Evolutionary conservation across 23 red algal species (phyloP).

Genomic region (Agarophyton chilense): DNA sequence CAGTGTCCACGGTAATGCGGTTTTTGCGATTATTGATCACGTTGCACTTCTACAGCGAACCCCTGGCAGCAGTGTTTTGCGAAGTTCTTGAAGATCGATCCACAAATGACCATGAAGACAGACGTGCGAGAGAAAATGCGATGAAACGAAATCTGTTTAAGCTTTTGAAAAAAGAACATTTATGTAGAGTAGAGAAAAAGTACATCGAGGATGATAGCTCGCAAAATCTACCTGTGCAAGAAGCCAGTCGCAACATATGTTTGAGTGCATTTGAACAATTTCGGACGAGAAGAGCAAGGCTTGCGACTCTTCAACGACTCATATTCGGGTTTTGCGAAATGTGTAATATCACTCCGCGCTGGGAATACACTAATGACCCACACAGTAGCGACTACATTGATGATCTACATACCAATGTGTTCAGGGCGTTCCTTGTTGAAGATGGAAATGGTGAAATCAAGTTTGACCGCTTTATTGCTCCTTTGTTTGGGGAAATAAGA

Average conservation of each 20-base stretch:
- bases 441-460: background rate
- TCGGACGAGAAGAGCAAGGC: background rate
- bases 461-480: background rate
- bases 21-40: background rate
- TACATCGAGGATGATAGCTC: background rate
- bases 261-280: background rate
- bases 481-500: background rate
- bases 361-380: background rate
- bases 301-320: slow-evolving; percentile 1
- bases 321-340: background rate
- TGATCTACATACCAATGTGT: background rate
- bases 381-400: background rate
- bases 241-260: background rate
- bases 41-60: slow-evolving; percentile 23
- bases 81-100: background rate
- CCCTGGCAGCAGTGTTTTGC: slow-evolving; percentile 24
- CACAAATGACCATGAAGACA: background rate
- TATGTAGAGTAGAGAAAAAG: background rate
- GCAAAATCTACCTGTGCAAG: background rate
- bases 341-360: background rate
- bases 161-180: background rate
- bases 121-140: background rate
- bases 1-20: slow-evolving; percentile 13
- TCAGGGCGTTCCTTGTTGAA: slow-evolving; percentile 18
- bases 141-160: background rate